These are phyloP conservation scores for Aurantiochytrium sp. DNA, from an alignment of 108 stramenopile genomes.

Conservation along the genomic window DNA sequence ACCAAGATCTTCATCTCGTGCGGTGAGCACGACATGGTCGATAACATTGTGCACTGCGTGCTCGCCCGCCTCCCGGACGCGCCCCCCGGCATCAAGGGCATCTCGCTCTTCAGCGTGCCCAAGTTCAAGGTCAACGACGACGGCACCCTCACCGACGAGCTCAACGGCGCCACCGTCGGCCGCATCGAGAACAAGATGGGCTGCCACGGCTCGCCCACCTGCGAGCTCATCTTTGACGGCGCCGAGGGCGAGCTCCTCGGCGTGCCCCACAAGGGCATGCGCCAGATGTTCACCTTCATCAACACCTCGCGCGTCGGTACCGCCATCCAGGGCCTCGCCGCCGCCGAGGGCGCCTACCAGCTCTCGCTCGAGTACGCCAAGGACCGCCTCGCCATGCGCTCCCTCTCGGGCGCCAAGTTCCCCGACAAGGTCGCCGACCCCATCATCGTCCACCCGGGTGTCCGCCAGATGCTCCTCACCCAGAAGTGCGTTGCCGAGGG, in stretches of 20 bases:
- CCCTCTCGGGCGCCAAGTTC: slow-evolving; percentile 32
- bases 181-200: slow-evolving; percentile 47
- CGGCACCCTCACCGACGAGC: slow-evolving; percentile 8
- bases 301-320: slow-evolving; percentile 37
- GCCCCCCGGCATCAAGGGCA: slow-evolving; percentile 28
- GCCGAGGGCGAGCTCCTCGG: slow-evolving; percentile 36
- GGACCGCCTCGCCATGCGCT: slow-evolving; percentile 21
- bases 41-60: slow-evolving; percentile 46
- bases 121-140: slow-evolving; percentile 32
- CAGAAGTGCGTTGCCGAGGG: slow-evolving; percentile 36
- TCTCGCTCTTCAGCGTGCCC: slow-evolving; percentile 42
- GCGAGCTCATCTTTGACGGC: slow-evolving; percentile 9
- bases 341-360: slow-evolving; percentile 32
- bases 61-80: slow-evolving; percentile 34
- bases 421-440: slow-evolving; percentile 27
- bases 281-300: slow-evolving; percentile 44
- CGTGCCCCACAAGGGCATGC: slow-evolving; percentile 34
- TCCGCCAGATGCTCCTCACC: slow-evolving; percentile 36
- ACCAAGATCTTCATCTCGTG: slow-evolving; percentile 42
- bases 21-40: slow-evolving; percentile 39
- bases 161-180: slow-evolving; percentile 27
- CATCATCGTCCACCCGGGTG: slow-evolving; percentile 41
- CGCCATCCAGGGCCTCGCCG: slow-evolving; percentile 34
- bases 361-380: slow-evolving; percentile 33
- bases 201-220: slow-evolving; percentile 13